A percentile compares a stretch with the other conserved stretches of the same genome.
phyloP scores from a whole-genome alignment of 768 basidiomycete species.

The Vararia minispora region DNA sequence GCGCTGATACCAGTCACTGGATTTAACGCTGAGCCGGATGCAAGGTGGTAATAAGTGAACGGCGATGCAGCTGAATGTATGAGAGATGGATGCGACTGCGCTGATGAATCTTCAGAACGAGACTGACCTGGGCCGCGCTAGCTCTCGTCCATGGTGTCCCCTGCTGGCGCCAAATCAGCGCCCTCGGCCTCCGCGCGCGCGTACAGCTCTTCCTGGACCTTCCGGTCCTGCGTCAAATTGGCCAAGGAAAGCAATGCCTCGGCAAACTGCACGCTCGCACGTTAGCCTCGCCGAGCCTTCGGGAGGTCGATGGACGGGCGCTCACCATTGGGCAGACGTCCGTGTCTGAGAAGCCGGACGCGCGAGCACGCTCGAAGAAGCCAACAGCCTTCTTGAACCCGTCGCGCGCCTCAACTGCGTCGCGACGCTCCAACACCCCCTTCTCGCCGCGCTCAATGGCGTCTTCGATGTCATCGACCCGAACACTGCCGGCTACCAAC shows the following conservation, averaged over 20 bases:
- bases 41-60: too few relatives aligned
- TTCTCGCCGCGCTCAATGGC: constrained; percentile 33
- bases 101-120: too few relatives aligned
- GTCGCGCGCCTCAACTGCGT: constrained; percentile 46
- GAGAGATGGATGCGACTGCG: too few relatives aligned
- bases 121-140: too few relatives aligned
- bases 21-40: too few relatives aligned
- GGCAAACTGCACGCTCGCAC: constrained; percentile 32
- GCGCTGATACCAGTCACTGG: too few relatives aligned
- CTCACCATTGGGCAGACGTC: background rate
- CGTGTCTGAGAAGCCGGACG: background rate
- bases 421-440: constrained; percentile 29
- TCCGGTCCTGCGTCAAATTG: constrained; percentile 40
- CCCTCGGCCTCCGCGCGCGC: constrained; percentile 37
- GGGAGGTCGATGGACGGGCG: too few relatives aligned
- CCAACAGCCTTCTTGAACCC: constrained; percentile 31
- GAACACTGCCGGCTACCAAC: constrained; percentile 44
- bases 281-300: too few relatives aligned
- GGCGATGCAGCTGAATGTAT: too few relatives aligned
- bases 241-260: constrained; percentile 51
- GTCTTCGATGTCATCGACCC: constrained; percentile 44
- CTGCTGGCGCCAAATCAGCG: too few relatives aligned
- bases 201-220: constrained; percentile 40
- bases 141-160: too few relatives aligned
- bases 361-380: constrained; percentile 19